Evolutionary conservation across 2,329 filamentous ascomycete species (phyloP).

Genomic region (Colletotrichum scovillei): DNA sequence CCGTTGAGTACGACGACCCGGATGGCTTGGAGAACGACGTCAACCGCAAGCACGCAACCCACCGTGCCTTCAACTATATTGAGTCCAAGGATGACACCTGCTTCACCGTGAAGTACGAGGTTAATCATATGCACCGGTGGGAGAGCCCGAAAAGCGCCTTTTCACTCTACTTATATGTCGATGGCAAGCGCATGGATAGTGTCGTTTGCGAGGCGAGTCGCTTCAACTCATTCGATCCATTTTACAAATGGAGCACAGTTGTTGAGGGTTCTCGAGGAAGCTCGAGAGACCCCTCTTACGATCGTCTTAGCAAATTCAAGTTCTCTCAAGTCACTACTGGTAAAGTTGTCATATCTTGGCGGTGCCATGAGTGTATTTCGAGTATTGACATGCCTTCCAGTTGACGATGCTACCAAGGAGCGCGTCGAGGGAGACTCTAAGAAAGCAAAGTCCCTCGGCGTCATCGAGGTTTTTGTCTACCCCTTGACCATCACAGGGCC

Average conservation of each 20-base stretch:
- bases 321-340: slow-evolving; percentile 37
- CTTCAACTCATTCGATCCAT: not conserved
- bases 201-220: slow-evolving; percentile 2
- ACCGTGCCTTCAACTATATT: slow-evolving; percentile 33
- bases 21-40: slow-evolving; percentile 17
- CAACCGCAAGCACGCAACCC: not conserved
- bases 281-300: not conserved
- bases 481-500: slow-evolving; percentile 6
- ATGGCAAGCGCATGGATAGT: slow-evolving; percentile 32
- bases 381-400: slow-evolving; percentile 22
- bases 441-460: slow-evolving; percentile 35
- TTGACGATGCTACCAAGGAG: slow-evolving; percentile 25
- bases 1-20: slow-evolving; percentile 38
- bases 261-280: not conserved
- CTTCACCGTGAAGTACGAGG: slow-evolving; percentile 36
- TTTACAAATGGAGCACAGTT: not conserved
- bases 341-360: not conserved
- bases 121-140: slow-evolving; percentile 28
- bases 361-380: not conserved
- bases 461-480: slow-evolving; percentile 37
- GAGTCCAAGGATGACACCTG: slow-evolving; percentile 37
- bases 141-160: slow-evolving; percentile 27
- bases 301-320: slow-evolving; percentile 33
- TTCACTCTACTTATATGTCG: slow-evolving; percentile 34
- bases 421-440: slow-evolving; percentile 19